These are phyloP conservation scores for Bretschneidera sinensis DNA, from an alignment of 345 rosid genomes.

Conservation along the genomic window DNA sequence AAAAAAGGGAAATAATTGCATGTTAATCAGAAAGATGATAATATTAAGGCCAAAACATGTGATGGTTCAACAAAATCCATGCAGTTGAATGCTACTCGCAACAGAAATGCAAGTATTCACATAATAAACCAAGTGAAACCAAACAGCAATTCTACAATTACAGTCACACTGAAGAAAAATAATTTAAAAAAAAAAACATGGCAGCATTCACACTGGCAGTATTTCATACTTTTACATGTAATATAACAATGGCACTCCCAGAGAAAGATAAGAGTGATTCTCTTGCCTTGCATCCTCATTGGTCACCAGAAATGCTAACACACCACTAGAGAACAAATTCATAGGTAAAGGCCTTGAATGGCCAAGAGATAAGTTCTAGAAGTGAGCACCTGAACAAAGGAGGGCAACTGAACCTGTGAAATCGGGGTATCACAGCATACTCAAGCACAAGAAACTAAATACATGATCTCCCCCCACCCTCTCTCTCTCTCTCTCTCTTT, in stretches of 20 bases:
- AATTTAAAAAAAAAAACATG: no score
- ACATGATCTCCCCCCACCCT: no score
- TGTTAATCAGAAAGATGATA: no score
- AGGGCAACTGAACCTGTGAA: neutral
- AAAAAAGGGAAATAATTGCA: no score
- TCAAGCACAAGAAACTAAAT: neutral
- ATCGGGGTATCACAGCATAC: neutral
- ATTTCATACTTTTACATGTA: neutral
- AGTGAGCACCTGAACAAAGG: neutral
- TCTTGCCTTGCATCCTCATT: neutral
- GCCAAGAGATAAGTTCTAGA: neutral
- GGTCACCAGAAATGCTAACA: neutral
- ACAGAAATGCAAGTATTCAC: no score
- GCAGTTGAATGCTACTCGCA: no score
- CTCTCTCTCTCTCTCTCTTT: no score
- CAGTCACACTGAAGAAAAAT: neutral
- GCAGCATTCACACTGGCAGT: neutral
- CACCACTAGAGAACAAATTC: neutral
- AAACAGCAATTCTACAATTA: neutral
- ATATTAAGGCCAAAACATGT: no score
- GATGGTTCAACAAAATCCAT: no score
- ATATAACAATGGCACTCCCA: neutral
- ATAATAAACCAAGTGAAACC: neutral
- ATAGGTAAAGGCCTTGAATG: neutral
- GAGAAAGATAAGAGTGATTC: neutral